A percentile compares a stretch with the other conserved stretches of the same genome.
These are phyloP conservation scores for Macadamia tetraphylla DNA, from an alignment of 164 flowering plant genomes.

Conservation along the genomic window DNA sequence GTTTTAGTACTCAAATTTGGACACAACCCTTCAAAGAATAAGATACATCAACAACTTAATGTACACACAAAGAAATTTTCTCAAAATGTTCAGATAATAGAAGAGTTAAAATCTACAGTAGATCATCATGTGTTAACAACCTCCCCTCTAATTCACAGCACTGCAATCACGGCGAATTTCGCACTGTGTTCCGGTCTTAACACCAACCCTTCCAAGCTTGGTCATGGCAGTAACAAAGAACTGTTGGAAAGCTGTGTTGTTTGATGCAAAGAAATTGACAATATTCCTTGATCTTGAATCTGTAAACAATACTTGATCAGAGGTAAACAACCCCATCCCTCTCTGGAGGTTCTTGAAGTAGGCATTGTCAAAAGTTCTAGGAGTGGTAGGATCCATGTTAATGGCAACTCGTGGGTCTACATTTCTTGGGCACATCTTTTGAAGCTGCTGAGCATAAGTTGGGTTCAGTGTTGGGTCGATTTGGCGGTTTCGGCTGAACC, in stretches of 20 bases:
- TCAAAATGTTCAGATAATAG: too few relatives aligned
- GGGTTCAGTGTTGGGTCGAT: slow-evolving; percentile 34
- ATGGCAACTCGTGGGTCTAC: slow-evolving; percentile 31
- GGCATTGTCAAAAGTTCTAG: slow-evolving; percentile 24
- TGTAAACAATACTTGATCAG: slow-evolving; percentile 35
- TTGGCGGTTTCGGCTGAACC: slow-evolving; percentile 13
- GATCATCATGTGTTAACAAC: not conserved
- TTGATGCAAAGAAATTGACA: slow-evolving; percentile 31
- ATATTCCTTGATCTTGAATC: slow-evolving; percentile 25
- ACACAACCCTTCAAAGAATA: too few relatives aligned
- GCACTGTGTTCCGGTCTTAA: slow-evolving; percentile 35
- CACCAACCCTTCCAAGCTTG: slow-evolving; percentile 42
- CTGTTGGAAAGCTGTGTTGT: slow-evolving; percentile 21
- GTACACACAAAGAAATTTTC: too few relatives aligned
- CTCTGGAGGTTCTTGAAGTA: slow-evolving; percentile 29
- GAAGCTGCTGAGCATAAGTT: slow-evolving; percentile 29
- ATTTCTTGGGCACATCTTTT: slow-evolving; percentile 33
- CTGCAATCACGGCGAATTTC: slow-evolving; percentile 42
- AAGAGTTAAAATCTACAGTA: too few relatives aligned
- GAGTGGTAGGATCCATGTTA: slow-evolving; percentile 15
- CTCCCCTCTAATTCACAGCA: slow-evolving; percentile 12
- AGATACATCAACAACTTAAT: too few relatives aligned
- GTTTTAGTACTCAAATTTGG: too few relatives aligned
- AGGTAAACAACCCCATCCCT: slow-evolving; percentile 29
- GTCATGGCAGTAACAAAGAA: slow-evolving; percentile 43